Conservation (phyloP, 176 grass and related monocot genomes). For the Eragrostis curvula region DNA sequence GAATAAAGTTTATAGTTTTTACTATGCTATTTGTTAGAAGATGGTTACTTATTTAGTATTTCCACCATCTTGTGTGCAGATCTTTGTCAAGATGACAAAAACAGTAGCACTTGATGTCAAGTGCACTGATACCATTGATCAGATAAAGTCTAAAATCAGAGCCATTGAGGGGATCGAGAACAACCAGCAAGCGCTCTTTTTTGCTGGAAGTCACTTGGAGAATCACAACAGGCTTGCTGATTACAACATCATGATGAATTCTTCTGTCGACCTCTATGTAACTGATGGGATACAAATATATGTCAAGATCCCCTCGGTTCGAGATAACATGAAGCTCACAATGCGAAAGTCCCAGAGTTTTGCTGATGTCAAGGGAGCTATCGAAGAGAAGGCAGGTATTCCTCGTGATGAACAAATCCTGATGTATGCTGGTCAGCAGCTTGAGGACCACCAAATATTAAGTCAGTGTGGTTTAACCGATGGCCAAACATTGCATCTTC, state of each 20-base stretch:
- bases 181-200: constrained; percentile 44
- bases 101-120: constrained; percentile 45
- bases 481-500: constrained; percentile 38
- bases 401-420: constrained; percentile 38
- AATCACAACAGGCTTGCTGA: constrained; percentile 36
- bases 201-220: constrained; percentile 48
- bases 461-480: constrained; percentile 41
- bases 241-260: constrained; percentile 48
- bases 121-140: constrained; percentile 37
- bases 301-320: constrained; percentile 45
- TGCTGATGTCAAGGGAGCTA: constrained; percentile 45
- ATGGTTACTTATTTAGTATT: not conserved
- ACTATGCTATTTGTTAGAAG: no score
- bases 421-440: constrained; percentile 34
- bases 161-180: constrained; percentile 47
- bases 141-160: constrained; percentile 49
- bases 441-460: constrained; percentile 38
- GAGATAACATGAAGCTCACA: constrained; percentile 48
- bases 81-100: constrained; percentile 52
- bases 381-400: constrained; percentile 37
- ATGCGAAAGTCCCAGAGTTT: constrained; percentile 39
- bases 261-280: constrained; percentile 44
- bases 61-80: constrained; percentile 36
- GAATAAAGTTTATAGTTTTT: no score
- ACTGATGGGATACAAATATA: constrained; percentile 48